Conservation (phyloP, 148 eudicot genomes). For the Heliamphora exappendiculata region DNA sequence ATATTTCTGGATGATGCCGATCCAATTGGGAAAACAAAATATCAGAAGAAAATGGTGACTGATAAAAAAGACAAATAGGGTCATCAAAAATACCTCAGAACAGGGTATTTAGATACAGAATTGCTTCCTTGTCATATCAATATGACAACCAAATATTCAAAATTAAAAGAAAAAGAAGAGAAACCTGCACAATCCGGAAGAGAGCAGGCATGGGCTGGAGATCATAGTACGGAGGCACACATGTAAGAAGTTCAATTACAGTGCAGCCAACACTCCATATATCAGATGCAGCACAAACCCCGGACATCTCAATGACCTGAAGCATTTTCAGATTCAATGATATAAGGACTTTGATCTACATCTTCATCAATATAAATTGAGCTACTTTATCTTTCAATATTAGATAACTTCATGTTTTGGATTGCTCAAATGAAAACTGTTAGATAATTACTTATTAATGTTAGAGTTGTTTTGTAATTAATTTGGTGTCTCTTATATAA, state of each 20-base stretch:
- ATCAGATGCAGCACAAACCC: constrained; percentile 99
- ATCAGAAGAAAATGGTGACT: neutral
- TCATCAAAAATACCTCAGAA: neutral
- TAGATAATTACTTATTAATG: too few species aligned
- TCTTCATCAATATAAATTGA: neutral
- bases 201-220: constrained; percentile 99
- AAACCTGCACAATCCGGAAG: constrained; percentile 96
- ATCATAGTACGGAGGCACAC: constrained; percentile 96
- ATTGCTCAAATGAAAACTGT: constrained; percentile 1
- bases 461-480: too few species aligned
- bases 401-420: neutral
- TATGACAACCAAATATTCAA: neutral
- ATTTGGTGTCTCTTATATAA: too few species aligned
- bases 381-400: neutral
- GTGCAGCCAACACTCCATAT: constrained; percentile 99
- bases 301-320: constrained; percentile 99
- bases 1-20: neutral
- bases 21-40: neutral
- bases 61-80: neutral
- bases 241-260: constrained; percentile 95
- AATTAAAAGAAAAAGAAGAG: constrained; percentile 1
- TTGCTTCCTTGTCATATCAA: neutral
- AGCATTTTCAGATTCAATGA: constrained; percentile 12
- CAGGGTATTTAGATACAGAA: neutral
- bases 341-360: neutral